Evolutionary conservation across 495 filamentous ascomycete genomes (phyloP).

Genomic region (Penicillium bovifimosum): DNA sequence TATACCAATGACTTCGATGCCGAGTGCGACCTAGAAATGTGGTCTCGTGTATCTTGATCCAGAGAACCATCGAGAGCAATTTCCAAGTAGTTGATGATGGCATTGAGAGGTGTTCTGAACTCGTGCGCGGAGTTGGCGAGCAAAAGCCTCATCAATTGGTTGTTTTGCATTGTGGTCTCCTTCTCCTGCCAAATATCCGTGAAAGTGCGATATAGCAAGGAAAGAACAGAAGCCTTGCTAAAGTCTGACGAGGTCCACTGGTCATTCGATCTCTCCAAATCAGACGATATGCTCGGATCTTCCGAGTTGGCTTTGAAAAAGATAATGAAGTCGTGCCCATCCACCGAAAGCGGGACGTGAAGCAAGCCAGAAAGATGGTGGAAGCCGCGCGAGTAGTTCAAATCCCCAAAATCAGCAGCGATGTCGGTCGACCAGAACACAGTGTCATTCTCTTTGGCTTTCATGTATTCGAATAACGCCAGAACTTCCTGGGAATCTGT

Average conservation of each 20-base stretch:
- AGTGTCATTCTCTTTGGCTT: conserved; percentile 62
- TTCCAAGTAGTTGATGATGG: conserved; percentile 91
- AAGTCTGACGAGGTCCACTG: conserved; percentile 46
- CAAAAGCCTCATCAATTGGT: conserved; percentile 67
- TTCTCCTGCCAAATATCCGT: conserved; percentile 88
- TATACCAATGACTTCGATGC: conserved; percentile 89
- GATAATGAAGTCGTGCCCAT: conserved; percentile 78
- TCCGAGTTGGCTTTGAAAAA: conserved; percentile 55
- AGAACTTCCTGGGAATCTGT: conserved; percentile 72
- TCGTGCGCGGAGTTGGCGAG: conserved; percentile 88
- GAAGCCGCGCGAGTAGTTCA: conserved; percentile 74
- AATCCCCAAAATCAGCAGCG: conserved; percentile 68
- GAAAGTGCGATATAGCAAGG: conserved; percentile 79
- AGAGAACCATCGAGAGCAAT: conserved; percentile 79
- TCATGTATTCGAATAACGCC: conserved; percentile 75
- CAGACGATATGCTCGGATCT: background rate
- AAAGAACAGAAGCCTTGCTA: conserved; percentile 80
- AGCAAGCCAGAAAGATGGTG: conserved; percentile 66
- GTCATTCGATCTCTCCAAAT: background rate
- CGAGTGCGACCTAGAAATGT: conserved; percentile 77
- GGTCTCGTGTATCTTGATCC: conserved; percentile 77
- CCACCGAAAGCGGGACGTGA: conserved; percentile 67
- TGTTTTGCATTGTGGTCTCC: conserved; percentile 73
- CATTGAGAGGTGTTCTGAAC: conserved; percentile 84
- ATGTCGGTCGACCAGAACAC: conserved; percentile 71